A percentile compares a stretch with the other conserved stretches of the same genome.
Conservation (phyloP, 1,139 yeast species). For the Protomyces inundatus region DNA sequence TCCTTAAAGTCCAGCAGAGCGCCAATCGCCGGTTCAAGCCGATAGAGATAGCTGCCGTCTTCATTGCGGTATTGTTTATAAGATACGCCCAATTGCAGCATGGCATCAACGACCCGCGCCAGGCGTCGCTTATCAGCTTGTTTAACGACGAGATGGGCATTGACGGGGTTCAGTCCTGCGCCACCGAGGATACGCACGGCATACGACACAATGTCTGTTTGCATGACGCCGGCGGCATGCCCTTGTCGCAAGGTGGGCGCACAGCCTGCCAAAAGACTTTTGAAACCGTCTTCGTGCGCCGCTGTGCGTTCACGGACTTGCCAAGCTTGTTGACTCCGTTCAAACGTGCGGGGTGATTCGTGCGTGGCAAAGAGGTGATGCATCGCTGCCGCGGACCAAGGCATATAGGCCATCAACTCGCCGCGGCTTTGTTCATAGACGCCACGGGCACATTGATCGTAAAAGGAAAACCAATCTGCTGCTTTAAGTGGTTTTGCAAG, state of each 20-base stretch:
- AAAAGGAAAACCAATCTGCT: conserved; percentile 73
- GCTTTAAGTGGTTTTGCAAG: conserved; percentile 58
- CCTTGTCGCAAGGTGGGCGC: conserved; percentile 32
- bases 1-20: conserved; percentile 5
- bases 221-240: conserved; percentile 32
- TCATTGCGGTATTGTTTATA: conserved; percentile 37
- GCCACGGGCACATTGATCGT: conserved; percentile 50
- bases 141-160: conserved; percentile 32
- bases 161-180: conserved; percentile 31
- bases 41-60: conserved; percentile 36
- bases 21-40: conserved; percentile 37
- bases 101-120: conserved; percentile 34
- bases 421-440: conserved; percentile 45
- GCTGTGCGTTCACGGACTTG: conserved; percentile 31
- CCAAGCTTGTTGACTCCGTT: conserved; percentile 30
- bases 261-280: conserved; percentile 33
- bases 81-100: conserved; percentile 35
- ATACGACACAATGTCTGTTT: conserved; percentile 39
- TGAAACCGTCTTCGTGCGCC: conserved; percentile 34
- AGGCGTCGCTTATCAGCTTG: conserved; percentile 31
- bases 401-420: conserved; percentile 53
- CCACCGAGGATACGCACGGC: conserved; percentile 37
- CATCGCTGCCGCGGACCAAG: conserved; percentile 58
- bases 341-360: conserved; percentile 26
- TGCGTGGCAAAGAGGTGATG: conserved; percentile 60